A percentile compares a stretch with the other conserved stretches of the same genome.
phyloP scores from a whole-genome alignment of 345 rosid species.

The Ceriops decandra region DNA sequence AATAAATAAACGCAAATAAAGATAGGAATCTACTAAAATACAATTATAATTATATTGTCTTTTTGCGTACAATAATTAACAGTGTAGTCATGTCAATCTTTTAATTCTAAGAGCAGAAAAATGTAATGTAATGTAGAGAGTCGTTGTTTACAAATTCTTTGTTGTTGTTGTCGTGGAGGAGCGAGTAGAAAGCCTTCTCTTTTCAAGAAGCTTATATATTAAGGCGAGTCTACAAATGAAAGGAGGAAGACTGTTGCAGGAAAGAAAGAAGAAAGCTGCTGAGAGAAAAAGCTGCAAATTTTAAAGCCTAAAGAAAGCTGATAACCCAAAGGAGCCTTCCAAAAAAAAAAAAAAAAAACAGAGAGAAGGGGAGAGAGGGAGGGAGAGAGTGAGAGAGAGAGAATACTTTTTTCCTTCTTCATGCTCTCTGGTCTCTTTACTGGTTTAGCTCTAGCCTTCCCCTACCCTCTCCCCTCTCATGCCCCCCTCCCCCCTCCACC shows the following conservation, averaged over 20 bases:
- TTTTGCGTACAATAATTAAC: too few species aligned
- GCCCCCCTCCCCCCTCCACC: neutral
- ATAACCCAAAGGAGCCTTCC: slow-evolving; percentile 12
- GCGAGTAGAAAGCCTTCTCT: neutral
- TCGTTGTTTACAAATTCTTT: too few species aligned
- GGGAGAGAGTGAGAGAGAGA: slow-evolving; percentile 5
- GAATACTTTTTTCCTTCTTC: slow-evolving; percentile 13
- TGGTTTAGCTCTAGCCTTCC: neutral
- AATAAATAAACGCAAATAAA: too few species aligned
- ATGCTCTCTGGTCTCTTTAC: neutral
- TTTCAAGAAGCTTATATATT: slow-evolving; percentile 23
- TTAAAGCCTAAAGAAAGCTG: slow-evolving; percentile 13
- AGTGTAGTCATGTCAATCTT: too few species aligned
- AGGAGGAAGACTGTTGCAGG: slow-evolving; percentile 30
- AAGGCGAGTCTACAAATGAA: slow-evolving; percentile 28
- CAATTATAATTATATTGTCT: too few species aligned
- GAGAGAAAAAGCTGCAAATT: slow-evolving; percentile 21
- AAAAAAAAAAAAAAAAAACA: neutral
- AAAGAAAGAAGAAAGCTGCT: slow-evolving; percentile 24
- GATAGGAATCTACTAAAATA: too few species aligned
- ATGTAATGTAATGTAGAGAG: too few species aligned
- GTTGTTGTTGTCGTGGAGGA: too few species aligned
- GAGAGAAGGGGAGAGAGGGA: too few species aligned
- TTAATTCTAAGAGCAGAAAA: too few species aligned
- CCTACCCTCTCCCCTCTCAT: neutral